Evolutionary conservation across 371 early-diverging fungal species (phyloP), one percentile per base, ranked within the genome.

Genomic region (Apophysomyces sp.): DNA sequence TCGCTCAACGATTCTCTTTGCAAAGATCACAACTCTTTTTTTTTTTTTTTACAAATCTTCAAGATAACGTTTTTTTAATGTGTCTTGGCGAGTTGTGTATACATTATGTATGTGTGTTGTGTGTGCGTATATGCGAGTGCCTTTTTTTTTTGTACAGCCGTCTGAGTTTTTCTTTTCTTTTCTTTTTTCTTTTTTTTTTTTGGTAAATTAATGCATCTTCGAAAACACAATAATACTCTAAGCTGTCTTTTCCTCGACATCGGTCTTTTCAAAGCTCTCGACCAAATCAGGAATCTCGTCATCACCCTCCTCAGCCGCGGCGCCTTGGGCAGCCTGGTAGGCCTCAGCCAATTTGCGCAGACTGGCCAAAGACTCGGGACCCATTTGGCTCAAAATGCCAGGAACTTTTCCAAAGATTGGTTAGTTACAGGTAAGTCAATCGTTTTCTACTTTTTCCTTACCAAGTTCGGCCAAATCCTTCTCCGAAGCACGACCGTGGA

Each of bases 301-400:
- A 37, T 74, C 74, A 24, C 71, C 73, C 28, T 63, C 69, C 18
- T 72, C 82, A 32, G 44, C 61, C 44, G 52, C 58, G 34, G 66
- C 68, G 30, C 77, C 74, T 60, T 74, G 74, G 57, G 65, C 57
- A 52, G 71, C 65, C 69, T 90, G 89, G 84, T 83, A 85, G 52
- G 81, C 71, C 76, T 89, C 89, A 54, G 92, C 89, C 30, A 93
- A 73, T 73, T 84, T 86, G 58, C 89, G 84, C 68, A 95, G 86
- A 69, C 76, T 81, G 64, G 82, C 82, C 61, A 94, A 80, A 26
- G 94, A 89, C 65, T 92, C 93, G 55, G 94, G 90, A 57, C 93
- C 96, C 57, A 96, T 77, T 76, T 95, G 94, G 78, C 79, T 83
- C 65, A 96, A 78, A 78, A 96, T 94, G 39, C 88, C 92, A 65